Base-by-base conservation (phyloP, 805 yeast genomes). In the Zygoascus tannicola region DNA sequence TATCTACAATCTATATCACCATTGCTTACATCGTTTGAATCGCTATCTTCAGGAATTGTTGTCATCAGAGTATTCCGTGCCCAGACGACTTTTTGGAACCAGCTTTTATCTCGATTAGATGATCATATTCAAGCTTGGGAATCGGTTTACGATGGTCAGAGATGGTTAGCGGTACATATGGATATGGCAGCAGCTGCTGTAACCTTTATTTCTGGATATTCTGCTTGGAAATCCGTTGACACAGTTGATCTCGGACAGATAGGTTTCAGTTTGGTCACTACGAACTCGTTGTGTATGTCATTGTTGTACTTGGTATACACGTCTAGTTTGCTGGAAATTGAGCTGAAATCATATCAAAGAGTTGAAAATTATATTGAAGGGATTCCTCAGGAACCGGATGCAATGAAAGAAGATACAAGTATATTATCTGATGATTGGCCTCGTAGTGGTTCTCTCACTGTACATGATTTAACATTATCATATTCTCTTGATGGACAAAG, bases 291-390 rank as follows among this genome's bases (percentile, higher is more conserved):
- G 30, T 26, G 30, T 26, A 26, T 12, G 7, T 64, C 73, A 60
- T 69, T 80, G 52, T 69, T 88, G 44, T 88, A 97, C 95, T 69
- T 86, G 53, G 67, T 81, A 47, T 72, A 82, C 51, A 68, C 81
- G 20, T 60, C 73, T 53, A 81, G 88, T 1, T 79, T 76, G 54
- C 71, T 79, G 34, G 92, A 84, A 56, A 83, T 81, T 58, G 81
- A 80, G 54, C 68, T 83, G 78, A 81, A 80, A 36, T 74, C 82
- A 0, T 82, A 72, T 30, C 85, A 80, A 58, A 68, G 86, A 65
- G 57, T 80, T 28, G 66, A 71, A 43, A 73, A 75, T 49, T 80
- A 78, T 60, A 83, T 82, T 0, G 66, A 62, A 47, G 66, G 73
- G 15, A 61, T 81, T 44, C 78, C 76, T 1, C 76, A 75, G 55